Conservation (phyloP, 768 basidiomycete genomes). For the Trametes sanguinea region DNA sequence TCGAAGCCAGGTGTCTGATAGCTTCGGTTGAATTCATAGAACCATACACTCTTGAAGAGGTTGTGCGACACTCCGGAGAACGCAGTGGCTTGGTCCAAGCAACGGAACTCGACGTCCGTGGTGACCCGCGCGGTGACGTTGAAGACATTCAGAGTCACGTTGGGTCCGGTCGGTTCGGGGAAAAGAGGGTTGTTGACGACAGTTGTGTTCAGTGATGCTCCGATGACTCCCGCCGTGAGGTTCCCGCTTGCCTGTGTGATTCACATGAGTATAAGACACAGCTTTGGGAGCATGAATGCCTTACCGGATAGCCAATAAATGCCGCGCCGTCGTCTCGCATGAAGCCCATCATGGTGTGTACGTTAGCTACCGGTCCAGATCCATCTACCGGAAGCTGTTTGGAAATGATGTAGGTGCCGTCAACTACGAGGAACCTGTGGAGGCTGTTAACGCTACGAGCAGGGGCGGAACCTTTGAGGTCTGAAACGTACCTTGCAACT, state of each 20-base stretch:
- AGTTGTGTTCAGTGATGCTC: conserved; percentile 24
- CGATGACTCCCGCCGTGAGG: conserved; percentile 26
- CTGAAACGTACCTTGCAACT: conserved; percentile 32
- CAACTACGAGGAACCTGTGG: conserved; percentile 44
- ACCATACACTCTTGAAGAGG: conserved; percentile 44
- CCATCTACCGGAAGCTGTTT: conserved; percentile 43
- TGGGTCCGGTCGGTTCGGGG: conserved; percentile 39
- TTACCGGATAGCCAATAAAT: conserved; percentile 43
- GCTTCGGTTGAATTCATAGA: conserved; percentile 51
- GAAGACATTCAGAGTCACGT: conserved; percentile 44
- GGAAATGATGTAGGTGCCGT: conserved; percentile 47
- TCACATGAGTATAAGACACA: background rate
- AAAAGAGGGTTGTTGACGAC: conserved; percentile 38
- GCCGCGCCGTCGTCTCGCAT: conserved; percentile 54
- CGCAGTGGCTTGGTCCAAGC: conserved; percentile 52
- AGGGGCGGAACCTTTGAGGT: too few relatives aligned
- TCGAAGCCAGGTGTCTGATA: conserved; percentile 44
- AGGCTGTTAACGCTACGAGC: too few relatives aligned
- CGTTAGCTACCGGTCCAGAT: conserved; percentile 41
- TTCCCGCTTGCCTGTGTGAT: conserved; percentile 21
- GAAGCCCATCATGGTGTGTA: conserved; percentile 51
- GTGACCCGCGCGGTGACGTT: conserved; percentile 48
- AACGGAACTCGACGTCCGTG: conserved; percentile 49
- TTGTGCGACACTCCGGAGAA: conserved; percentile 44
- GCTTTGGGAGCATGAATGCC: background rate